phyloP scores from a whole-genome alignment of 2,329 filamentous ascomycete species.

The Biscogniauxia sp. region DNA sequence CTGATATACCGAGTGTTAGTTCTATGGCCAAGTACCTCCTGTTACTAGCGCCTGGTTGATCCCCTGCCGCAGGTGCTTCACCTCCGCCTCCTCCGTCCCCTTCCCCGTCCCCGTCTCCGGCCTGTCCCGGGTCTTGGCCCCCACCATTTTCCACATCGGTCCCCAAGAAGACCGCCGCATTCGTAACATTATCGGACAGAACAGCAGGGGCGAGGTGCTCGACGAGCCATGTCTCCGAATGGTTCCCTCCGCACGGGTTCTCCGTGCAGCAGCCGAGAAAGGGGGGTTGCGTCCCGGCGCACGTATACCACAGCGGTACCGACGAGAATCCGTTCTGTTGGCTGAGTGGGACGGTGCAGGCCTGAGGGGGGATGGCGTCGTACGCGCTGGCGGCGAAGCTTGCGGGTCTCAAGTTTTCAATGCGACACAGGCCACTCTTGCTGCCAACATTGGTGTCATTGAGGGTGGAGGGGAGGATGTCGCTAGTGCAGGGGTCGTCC shows the following conservation, averaged over 20 bases:
- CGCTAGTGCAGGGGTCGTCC: background rate
- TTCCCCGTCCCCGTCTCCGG: no score
- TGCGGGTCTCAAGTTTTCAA: background rate
- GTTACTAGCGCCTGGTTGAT: background rate
- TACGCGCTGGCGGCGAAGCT: background rate
- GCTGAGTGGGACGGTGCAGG: background rate
- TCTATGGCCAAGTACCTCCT: background rate
- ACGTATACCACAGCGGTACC: slow-evolving; percentile 1
- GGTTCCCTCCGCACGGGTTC: background rate
- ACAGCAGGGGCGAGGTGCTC: background rate
- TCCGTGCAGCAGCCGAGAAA: slow-evolving; percentile 1
- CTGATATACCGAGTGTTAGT: background rate
- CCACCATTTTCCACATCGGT: background rate
- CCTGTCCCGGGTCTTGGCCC: background rate
- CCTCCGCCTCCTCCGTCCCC: background rate
- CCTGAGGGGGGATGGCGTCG: slow-evolving; percentile 1
- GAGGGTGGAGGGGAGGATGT: background rate
- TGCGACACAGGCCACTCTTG: background rate
- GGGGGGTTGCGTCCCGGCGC: background rate
- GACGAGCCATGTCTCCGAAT: background rate
- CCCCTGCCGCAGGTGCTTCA: background rate
- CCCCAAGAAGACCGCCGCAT: background rate
- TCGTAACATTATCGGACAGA: background rate
- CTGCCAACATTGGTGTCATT: background rate
- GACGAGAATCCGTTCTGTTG: background rate